Conservation (phyloP, 2,329 filamentous ascomycete species). For the Emergomyces pasteurianus region DNA sequence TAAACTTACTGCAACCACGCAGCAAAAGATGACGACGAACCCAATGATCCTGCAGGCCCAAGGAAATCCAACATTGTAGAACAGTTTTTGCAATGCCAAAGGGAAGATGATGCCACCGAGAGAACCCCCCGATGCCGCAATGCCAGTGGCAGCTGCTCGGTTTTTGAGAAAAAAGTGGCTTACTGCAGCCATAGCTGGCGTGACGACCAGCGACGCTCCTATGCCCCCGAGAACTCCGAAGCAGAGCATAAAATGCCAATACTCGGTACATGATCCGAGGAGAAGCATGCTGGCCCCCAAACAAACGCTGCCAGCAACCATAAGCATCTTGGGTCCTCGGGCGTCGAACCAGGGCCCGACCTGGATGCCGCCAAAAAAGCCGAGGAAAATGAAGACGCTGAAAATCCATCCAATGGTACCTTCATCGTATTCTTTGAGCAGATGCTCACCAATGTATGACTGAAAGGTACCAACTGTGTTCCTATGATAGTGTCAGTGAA, state of each 20-base stretch:
- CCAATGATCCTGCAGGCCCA: slow-evolving; percentile 14
- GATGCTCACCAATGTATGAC: slow-evolving; percentile 27
- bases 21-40: slow-evolving; percentile 8
- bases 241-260: slow-evolving; percentile 27
- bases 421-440: slow-evolving; percentile 23
- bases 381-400: slow-evolving; percentile 28
- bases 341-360: slow-evolving; percentile 29
- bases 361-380: slow-evolving; percentile 25
- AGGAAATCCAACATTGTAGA: slow-evolving; percentile 19
- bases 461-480: slow-evolving; percentile 30
- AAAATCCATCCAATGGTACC: slow-evolving; percentile 33
- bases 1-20: slow-evolving; percentile 2
- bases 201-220: slow-evolving; percentile 21
- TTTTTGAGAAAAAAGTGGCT: slow-evolving; percentile 25
- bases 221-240: slow-evolving; percentile 25
- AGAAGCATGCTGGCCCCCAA: slow-evolving; percentile 13
- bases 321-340: slow-evolving; percentile 20
- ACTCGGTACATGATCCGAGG: slow-evolving; percentile 14
- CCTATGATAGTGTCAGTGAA: not conserved
- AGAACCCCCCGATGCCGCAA: slow-evolving; percentile 24
- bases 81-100: slow-evolving; percentile 19
- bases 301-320: slow-evolving; percentile 17
- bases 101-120: slow-evolving; percentile 26
- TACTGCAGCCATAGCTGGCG: slow-evolving; percentile 19
- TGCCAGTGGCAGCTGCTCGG: slow-evolving; percentile 22